Evolutionary conservation across 2,329 filamentous ascomycete genomes (phyloP).

Genomic region (Penicillium vulpinum): DNA sequence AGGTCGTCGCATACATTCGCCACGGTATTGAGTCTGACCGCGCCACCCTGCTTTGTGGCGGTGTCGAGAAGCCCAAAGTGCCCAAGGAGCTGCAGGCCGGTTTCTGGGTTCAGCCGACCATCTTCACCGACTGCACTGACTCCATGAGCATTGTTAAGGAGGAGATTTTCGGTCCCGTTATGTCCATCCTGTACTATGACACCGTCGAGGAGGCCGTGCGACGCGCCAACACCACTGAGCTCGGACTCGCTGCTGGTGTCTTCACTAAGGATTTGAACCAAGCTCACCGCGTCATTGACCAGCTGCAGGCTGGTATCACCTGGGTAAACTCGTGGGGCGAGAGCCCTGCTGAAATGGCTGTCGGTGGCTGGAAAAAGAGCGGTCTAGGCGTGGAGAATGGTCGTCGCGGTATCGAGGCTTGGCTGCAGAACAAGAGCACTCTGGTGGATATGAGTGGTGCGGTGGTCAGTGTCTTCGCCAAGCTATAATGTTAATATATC

Average conservation of each 20-base stretch:
- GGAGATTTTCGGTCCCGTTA: slow-evolving; percentile 87
- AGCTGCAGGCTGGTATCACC: slow-evolving; percentile 79
- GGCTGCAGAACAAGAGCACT: slow-evolving; percentile 85
- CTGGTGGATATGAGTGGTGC: slow-evolving; percentile 75
- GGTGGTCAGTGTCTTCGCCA: slow-evolving; percentile 72
- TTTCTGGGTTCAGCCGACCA: slow-evolving; percentile 81
- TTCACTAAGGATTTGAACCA: slow-evolving; percentile 74
- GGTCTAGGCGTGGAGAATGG: slow-evolving; percentile 88
- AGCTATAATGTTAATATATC: slow-evolving; percentile 51
- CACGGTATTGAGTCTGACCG: slow-evolving; percentile 73
- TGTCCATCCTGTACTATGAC: slow-evolving; percentile 75
- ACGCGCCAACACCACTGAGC: slow-evolving; percentile 73
- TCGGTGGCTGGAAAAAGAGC: slow-evolving; percentile 89
- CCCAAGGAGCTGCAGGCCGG: slow-evolving; percentile 58
- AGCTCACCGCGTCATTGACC: slow-evolving; percentile 69
- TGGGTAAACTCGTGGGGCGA: slow-evolving; percentile 97
- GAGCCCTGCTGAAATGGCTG: slow-evolving; percentile 85
- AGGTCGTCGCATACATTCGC: slow-evolving; percentile 74
- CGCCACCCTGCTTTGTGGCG: slow-evolving; percentile 73
- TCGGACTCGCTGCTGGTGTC: slow-evolving; percentile 81
- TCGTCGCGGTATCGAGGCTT: slow-evolving; percentile 72
- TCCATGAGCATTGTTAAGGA: slow-evolving; percentile 76
- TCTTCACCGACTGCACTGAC: slow-evolving; percentile 85
- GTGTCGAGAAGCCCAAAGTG: slow-evolving; percentile 59
- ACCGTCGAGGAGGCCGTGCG: slow-evolving; percentile 67